Conservation (phyloP, 306 rosid genomes). For the Quercus berberidifolia region DNA sequence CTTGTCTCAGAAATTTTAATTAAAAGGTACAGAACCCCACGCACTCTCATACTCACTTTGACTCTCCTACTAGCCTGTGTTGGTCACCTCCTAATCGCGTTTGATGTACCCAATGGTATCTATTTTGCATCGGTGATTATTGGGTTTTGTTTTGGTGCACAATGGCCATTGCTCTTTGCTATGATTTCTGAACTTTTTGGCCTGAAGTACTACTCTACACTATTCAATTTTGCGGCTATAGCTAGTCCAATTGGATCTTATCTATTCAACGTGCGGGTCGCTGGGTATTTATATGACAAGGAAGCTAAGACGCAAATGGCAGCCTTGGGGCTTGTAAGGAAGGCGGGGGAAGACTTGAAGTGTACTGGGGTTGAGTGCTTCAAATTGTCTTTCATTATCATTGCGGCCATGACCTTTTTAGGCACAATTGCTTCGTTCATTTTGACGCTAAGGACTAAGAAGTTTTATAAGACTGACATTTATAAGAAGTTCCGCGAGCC, state of each 20-base stretch:
- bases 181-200: conserved; percentile 42
- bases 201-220: conserved; percentile 33
- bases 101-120: conserved; percentile 32
- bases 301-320: conserved; percentile 33
- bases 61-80: conserved; percentile 42
- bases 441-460: conserved; percentile 28
- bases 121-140: conserved; percentile 34
- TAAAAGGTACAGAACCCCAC: conserved; percentile 36
- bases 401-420: conserved; percentile 16
- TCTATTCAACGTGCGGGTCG: conserved; percentile 30
- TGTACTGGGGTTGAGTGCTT: conserved; percentile 29
- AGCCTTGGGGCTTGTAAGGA: conserved; percentile 20
- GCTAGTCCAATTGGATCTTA: conserved; percentile 40
- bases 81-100: conserved; percentile 54
- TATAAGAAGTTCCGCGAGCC: conserved; percentile 19
- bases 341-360: conserved; percentile 28
- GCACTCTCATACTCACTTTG: conserved; percentile 45
- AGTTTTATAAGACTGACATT: conserved; percentile 30
- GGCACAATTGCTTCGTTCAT: conserved; percentile 31
- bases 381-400: conserved; percentile 27
- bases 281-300: conserved; percentile 31
- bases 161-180: conserved; percentile 29
- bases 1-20: conserved; percentile 38
- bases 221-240: conserved; percentile 25
- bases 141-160: conserved; percentile 34